Percentiles rank a stretch among this genome's conserved stretches.
phyloP scores from a whole-genome alignment of 768 basidiomycete genomes.

The Pleurotus platypus region DNA sequence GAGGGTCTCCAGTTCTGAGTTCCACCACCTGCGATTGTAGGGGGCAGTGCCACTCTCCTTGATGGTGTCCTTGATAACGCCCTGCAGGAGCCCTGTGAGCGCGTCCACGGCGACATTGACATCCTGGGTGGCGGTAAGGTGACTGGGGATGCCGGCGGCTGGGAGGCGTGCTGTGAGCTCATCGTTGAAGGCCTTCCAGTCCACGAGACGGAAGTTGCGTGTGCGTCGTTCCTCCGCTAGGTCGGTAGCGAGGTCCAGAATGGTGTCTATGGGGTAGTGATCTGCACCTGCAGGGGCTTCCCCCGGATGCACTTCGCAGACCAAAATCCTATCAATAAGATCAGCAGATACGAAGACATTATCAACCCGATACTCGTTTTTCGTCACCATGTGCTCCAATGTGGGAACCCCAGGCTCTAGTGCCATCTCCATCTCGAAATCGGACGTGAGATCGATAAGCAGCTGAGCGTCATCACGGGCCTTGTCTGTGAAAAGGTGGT shows the following conservation, averaged over 20 bases:
- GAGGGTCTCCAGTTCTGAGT: neutral
- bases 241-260: constrained; percentile 12
- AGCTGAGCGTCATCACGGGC: constrained; percentile 17
- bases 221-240: neutral
- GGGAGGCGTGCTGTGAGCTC: neutral
- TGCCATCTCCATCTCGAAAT: constrained; percentile 26
- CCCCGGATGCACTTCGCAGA: neutral
- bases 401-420: constrained; percentile 32
- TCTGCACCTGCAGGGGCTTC: neutral
- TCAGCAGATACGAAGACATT: constrained; percentile 26
- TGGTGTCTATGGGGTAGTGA: constrained; percentile 2
- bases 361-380: constrained; percentile 33
- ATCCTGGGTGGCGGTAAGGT: neutral
- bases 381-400: constrained; percentile 19
- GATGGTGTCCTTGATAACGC: neutral
- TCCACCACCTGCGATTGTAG: neutral
- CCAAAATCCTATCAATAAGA: constrained; percentile 12
- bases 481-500: constrained; percentile 26
- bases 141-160: neutral
- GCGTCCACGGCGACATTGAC: neutral
- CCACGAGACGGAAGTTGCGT: constrained; percentile 22
- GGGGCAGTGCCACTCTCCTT: neutral
- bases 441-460: constrained; percentile 21
- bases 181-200: constrained; percentile 27
- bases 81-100: neutral